Percentiles rank a stretch among this genome's conserved stretches.
phyloP scores from a whole-genome alignment of 257 asterid genomes.

The Asclepias syriaca region DNA sequence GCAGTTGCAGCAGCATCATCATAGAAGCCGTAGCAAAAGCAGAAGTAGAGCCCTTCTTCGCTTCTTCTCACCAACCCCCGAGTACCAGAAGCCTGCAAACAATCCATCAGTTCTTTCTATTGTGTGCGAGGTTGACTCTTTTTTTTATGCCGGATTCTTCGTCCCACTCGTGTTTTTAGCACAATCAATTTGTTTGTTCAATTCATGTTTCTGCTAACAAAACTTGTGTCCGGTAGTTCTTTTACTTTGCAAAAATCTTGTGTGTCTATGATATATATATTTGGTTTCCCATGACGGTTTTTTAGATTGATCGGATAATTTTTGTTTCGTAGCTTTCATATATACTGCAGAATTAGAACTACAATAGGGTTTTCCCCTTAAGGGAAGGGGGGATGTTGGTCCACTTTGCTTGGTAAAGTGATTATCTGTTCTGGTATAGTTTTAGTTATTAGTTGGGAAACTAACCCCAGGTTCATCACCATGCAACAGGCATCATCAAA shows the following conservation, averaged over 20 bases:
- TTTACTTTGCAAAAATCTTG: neutral
- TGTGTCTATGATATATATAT: neutral
- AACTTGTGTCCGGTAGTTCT: neutral
- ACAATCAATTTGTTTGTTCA: neutral
- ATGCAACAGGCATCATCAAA: neutral
- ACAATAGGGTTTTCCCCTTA: too few relatives aligned
- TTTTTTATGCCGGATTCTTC: neutral
- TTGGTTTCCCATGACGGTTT: neutral
- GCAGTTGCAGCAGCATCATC: neutral
- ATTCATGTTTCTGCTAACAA: neutral
- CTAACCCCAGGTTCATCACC: neutral
- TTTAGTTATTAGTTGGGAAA: neutral
- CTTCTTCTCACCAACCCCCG: neutral
- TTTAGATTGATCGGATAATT: neutral
- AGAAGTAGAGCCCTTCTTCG: neutral
- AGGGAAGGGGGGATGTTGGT: neutral
- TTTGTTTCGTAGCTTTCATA: neutral
- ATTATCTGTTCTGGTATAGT: neutral
- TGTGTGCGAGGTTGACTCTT: conserved; percentile 9
- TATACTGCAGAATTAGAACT: neutral
- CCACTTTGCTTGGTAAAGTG: neutral
- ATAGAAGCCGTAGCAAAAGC: neutral
- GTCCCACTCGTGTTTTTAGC: neutral
- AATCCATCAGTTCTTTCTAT: neutral
- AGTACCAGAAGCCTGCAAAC: neutral